Evolutionary conservation across 2,329 filamentous ascomycete species (phyloP), one percentile per base, ranked within the genome.

Genomic region (Aspergillus niger): DNA sequence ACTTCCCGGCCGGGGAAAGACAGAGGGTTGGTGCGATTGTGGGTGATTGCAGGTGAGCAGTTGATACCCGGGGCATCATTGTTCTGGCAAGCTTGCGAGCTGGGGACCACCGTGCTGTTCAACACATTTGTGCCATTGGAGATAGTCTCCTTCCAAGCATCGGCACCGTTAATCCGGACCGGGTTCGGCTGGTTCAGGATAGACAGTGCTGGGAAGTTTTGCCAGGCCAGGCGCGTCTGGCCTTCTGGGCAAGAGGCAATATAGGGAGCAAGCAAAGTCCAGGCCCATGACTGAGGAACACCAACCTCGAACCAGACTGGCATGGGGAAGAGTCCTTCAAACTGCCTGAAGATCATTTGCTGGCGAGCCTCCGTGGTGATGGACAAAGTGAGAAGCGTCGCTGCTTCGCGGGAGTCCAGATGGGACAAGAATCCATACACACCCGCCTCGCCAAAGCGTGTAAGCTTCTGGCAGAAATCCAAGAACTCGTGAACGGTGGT

Each of bases 391-490:
- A 96, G 81, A 15, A 95, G 77, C 70, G 89, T 87, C 0, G 85
- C 91, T 11, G 89, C 89, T 67, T 91, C 89, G 4, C 90, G 88
- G 0, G 89, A 88, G 74, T 94, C 86, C 50, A 95, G 82, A 70
- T 95, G 91, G 54, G 87, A 84, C 64, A 93, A 80, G 79, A 94
- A 95, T 0, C 91, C 91, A 78, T 91, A 92, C 1, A 93, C 90
- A 50, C 91, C 89, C 10, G 88, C 85, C 74, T 95, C 91, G 52
- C 91, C 91, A 76, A 85, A 92, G 36, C 90, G 88, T 1, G 91
- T 95, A n/a, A 95, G 78, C 76, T 92, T 92, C 77, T 94, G 90
- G 75, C 86, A 88, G 78, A 95, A 95, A 79, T 95, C 91, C 69
- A 95, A 81, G 71, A 86, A 94, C 75, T 95, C 91, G 57, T 82